Percentiles rank a stretch among this genome's conserved stretches.
Evolutionary conservation across 2,329 filamentous ascomycete genomes (phyloP).

Genomic region (Penicillium sp.): DNA sequence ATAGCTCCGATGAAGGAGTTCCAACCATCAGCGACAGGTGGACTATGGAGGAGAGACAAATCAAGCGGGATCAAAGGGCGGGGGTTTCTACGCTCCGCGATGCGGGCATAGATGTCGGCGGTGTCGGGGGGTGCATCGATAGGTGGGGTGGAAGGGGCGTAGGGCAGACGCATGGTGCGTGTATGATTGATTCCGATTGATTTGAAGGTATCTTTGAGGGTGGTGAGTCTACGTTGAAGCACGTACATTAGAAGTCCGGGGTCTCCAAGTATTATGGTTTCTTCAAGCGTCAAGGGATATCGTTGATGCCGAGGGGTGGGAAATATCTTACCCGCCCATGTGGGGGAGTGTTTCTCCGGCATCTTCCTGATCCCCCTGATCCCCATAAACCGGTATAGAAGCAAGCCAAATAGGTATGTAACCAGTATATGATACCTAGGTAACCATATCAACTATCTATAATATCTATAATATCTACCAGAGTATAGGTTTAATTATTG

Average conservation of each 20-base stretch:
- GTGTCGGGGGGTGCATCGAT: constrained; percentile 23
- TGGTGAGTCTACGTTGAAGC: neutral
- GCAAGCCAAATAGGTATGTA: neutral
- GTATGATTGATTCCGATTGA: neutral
- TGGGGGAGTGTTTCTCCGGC: constrained; percentile 10
- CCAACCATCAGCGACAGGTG: constrained; percentile 70
- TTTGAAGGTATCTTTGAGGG: neutral
- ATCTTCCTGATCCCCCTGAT: neutral
- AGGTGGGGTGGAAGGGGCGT: constrained; percentile 26
- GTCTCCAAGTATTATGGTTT: neutral
- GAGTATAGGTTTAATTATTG: neutral
- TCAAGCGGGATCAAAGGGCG: constrained; percentile 74
- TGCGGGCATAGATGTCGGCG: constrained; percentile 29
- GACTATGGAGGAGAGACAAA: constrained; percentile 71
- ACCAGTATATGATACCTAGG: neutral
- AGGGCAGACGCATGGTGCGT: constrained; percentile 27
- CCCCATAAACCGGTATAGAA: too few species aligned
- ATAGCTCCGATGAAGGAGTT: constrained; percentile 59
- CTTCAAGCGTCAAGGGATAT: neutral
- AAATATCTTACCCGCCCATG: constrained; percentile 6
- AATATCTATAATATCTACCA: too few species aligned
- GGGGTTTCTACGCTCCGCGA: constrained; percentile 46
- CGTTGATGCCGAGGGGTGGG: neutral
- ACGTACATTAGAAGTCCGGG: neutral
- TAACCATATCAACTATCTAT: too few species aligned